These are phyloP conservation scores for Sporothrix phasma DNA, from an alignment of 2,329 filamentous ascomycete genomes.

Conservation along the genomic window DNA sequence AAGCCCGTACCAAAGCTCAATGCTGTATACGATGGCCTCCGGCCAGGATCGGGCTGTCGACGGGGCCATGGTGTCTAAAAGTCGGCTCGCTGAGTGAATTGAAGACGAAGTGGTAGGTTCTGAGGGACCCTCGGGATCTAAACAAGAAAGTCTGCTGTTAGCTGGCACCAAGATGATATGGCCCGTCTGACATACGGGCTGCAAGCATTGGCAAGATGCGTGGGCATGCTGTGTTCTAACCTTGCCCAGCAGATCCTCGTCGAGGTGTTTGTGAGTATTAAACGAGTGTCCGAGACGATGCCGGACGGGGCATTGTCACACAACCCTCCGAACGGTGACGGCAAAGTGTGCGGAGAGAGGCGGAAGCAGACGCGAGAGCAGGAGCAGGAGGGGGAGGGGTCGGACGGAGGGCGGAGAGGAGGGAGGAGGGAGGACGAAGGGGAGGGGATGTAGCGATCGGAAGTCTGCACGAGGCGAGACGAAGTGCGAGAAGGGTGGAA, in stretches of 20 bases:
- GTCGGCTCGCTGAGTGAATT: conserved; percentile 17
- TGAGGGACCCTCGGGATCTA: not conserved
- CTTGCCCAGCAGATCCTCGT: conserved; percentile 13
- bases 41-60: conserved; percentile 23
- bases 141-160: not conserved
- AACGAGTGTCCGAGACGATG: conserved; percentile 12
- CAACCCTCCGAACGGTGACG: conserved; percentile 1
- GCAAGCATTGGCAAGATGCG: not conserved
- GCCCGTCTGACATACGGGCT: not conserved
- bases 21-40: conserved; percentile 36
- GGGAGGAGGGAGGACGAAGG: not conserved
- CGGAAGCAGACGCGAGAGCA: not conserved
- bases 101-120: not conserved
- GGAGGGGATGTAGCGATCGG: not conserved
- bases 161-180: not conserved
- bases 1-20: conserved; percentile 43
- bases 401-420: not conserved
- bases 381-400: not conserved
- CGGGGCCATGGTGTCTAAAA: conserved; percentile 19
- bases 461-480: not conserved
- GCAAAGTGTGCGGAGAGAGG: not conserved
- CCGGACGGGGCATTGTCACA: conserved; percentile 16
- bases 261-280: conserved; percentile 14
- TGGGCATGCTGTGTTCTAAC: conserved; percentile 10
- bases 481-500: not conserved